Evolutionary conservation across 1,139 yeast species (phyloP).

Genomic region (Pichia sp.): DNA sequence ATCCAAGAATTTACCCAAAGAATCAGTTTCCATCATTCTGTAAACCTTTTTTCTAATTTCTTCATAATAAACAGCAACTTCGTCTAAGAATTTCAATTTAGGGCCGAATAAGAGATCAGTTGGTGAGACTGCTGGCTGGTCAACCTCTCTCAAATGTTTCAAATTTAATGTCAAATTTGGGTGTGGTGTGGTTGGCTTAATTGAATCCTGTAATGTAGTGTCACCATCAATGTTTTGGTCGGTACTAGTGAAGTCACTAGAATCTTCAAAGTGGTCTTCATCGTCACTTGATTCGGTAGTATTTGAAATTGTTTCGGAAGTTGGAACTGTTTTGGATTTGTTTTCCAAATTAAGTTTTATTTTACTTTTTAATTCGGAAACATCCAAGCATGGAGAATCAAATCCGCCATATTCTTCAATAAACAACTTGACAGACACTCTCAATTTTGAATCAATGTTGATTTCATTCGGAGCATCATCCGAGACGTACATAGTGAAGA

Average conservation of each 20-base stretch:
- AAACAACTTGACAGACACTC: constrained; percentile 43
- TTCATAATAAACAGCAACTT: constrained; percentile 40
- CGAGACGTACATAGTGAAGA: constrained; percentile 68
- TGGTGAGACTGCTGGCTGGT: constrained; percentile 22
- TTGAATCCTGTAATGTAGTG: background rate
- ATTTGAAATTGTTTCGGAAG: background rate
- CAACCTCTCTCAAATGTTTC: constrained; percentile 3
- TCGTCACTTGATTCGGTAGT: background rate
- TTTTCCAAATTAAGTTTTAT: background rate
- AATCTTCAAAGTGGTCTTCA: background rate
- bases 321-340: background rate
- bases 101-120: constrained; percentile 26
- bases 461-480: constrained; percentile 68
- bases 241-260: no score
- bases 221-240: background rate
- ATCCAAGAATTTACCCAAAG: constrained; percentile 65
- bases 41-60: constrained; percentile 48
- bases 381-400: constrained; percentile 3
- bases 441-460: constrained; percentile 62
- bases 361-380: constrained; percentile 9
- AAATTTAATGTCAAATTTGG: constrained; percentile 9
- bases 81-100: constrained; percentile 37
- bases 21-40: constrained; percentile 68
- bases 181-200: background rate
- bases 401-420: constrained; percentile 9